Evolutionary conservation across 2,329 filamentous ascomycete species (phyloP), one percentile per base, ranked within the genome.

Genomic region (Davidsoniella neocaledoniae): DNA sequence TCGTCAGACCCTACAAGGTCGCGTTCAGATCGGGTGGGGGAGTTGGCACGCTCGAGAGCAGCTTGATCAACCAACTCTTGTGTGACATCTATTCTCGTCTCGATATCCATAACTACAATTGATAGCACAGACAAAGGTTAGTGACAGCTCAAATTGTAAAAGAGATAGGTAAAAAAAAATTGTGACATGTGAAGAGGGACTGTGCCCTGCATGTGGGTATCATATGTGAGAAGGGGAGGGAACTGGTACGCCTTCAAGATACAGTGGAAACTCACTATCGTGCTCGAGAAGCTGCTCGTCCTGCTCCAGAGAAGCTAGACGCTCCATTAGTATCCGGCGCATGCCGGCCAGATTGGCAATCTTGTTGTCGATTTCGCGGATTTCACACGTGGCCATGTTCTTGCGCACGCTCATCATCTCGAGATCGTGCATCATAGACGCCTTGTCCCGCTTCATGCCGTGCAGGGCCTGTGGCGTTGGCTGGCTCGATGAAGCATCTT

Each of bases 381-480:
- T 96, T 64, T 98, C 91, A 55, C 86, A 84, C 59, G 86, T 91
- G 57, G 88, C 90, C 90, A 98, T 95, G 61, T 91, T 94, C 66
- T 98, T 98, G 53, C 91, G 77, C 54, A 96, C 79, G 3, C 82
- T 76, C 68, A 96, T 79, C 77, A 95, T 85, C 60, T 96, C 87
- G 57, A 98, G 70, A 56, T 86, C 77, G 63, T 93, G 87, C 67
- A 83, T 81, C 67, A 95, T 73, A 49, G 76, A 71, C 41, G 82
- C 76, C 63, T 85, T 85, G 57, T 94, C 86, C 61, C 81, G 84
- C 63, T 83, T 86, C 56, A 96, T 66, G 57, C 80, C 81, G 43
- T 73, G 72, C 59, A 94, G 68, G 23, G 79, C 74, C 36, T 84
- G 77, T 16, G 82, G 78, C 19, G 72, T 74, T 49, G 75, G 75